Evolutionary conservation across 75 land plant genomes (phyloP), one percentile per base, ranked within the genome.

Genomic region (Pinus taeda): DNA sequence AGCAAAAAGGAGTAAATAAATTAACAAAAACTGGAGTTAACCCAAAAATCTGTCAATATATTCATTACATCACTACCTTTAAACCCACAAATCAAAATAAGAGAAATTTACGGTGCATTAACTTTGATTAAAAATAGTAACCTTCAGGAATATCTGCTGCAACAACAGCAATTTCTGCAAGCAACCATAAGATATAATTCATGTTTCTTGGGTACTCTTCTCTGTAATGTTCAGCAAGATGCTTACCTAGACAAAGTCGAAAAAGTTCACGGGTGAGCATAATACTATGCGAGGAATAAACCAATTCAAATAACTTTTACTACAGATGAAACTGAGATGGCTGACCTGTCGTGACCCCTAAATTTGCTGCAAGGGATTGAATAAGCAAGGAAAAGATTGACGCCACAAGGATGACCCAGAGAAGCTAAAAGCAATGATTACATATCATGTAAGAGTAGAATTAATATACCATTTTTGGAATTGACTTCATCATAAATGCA

Each of bases 111-210:
- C 1, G 5, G 1, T 18, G 20, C 17, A 15, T 60, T 18, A 60
- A 8, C 62, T 3, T 18, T 20, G 8, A 60, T 5, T 60, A 17
- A 18, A 20, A 20, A 20, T 18, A 7, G n/a, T 22, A 20, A 92
- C 95, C 93, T 91, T 93, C 95, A 39, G 95, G 95, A 77, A 93
- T 91, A 76, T 93, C 95, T 78, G 89, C 84, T 67, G 95, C 93
- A 56, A 93, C 82, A 11, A 93, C 82, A 5, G 89, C 85, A 70
- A 91, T 74, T 80, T 93, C 95, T 64, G 95, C 93, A 76, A 91
- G 75, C 64, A 93, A 57, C 95, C 95, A 93, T 26, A 93, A 71
- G 21, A 85, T 75, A 60, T 84, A 87, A 49, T 83, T 93, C n/a
- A 85, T 76, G 1, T 81, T 76, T 37, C 64, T 83, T 66, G 89